phyloP scores from a whole-genome alignment of 148 eudicot species.

The Chenopodium suecicum region DNA sequence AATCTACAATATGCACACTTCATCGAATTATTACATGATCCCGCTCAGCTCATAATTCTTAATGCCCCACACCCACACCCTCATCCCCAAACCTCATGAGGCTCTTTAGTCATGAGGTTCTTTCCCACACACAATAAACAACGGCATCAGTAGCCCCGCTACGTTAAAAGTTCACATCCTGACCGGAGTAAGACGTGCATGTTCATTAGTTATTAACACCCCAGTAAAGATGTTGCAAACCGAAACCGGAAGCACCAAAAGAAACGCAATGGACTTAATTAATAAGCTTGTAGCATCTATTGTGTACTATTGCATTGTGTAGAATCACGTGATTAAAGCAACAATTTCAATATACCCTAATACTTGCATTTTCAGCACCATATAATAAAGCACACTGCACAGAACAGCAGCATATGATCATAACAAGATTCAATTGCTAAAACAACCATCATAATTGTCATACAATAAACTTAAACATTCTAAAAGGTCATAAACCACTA shows the following conservation, averaged over 20 bases:
- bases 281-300: not conserved
- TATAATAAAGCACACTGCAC: not conserved
- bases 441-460: not conserved
- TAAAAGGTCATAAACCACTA: not conserved
- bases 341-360: not conserved
- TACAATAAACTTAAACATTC: not conserved
- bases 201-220: not conserved
- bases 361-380: not conserved
- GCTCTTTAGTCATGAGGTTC: no score
- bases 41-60: not conserved
- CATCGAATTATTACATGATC: not conserved
- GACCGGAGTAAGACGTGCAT: not conserved
- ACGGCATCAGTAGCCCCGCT: not conserved
- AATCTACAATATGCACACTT: slow-evolving; percentile 3
- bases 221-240: not conserved
- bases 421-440: not conserved
- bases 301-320: not conserved
- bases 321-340: not conserved
- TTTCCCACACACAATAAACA: not conserved
- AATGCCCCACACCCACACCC: not conserved
- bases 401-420: not conserved
- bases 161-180: not conserved
- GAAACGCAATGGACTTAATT: not conserved
- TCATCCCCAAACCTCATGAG: not conserved
- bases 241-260: not conserved